A percentile compares a stretch with the other conserved stretches of the same genome.
These are phyloP conservation scores for Diaporthe sp. DNA, from an alignment of 2,329 filamentous ascomycete genomes.

Conservation along the genomic window DNA sequence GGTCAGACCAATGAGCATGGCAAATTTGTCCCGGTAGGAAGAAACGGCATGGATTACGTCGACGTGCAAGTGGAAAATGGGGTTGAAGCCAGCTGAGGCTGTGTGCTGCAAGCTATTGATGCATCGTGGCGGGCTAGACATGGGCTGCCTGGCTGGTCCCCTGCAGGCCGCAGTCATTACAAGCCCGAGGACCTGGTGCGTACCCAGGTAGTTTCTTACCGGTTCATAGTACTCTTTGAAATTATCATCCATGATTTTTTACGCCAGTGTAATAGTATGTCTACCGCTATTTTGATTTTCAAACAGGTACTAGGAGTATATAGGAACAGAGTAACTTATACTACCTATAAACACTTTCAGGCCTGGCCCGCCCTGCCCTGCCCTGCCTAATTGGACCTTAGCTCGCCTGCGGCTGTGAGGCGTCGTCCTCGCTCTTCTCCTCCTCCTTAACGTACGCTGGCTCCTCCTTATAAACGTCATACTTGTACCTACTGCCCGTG, in stretches of 20 bases:
- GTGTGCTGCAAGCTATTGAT: neutral
- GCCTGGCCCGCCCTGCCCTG: neutral
- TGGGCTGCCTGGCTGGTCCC: neutral
- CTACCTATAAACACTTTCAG: neutral
- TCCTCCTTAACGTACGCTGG: slow-evolving; percentile 48
- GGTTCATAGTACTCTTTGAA: neutral
- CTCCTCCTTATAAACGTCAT: slow-evolving; percentile 72
- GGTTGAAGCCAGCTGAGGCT: slow-evolving; percentile 2
- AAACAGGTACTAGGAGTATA: neutral
- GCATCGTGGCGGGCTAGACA: neutral
- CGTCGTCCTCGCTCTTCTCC: neutral
- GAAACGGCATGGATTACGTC: neutral
- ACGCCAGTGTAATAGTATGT: too few relatives aligned
- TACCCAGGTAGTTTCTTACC: neutral
- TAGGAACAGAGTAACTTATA: neutral
- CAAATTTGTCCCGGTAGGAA: neutral
- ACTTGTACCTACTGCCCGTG: slow-evolving; percentile 71
- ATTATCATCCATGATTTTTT: neutral
- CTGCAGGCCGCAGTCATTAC: neutral
- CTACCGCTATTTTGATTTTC: neutral
- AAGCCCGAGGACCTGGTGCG: neutral
- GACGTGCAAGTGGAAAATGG: neutral
- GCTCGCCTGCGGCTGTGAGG: neutral
- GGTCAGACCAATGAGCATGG: too few relatives aligned
- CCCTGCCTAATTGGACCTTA: neutral